A percentile compares a stretch with the other conserved stretches of the same genome.
Evolutionary conservation across 257 asterid species (phyloP).

Genomic region (Misopates orontium): DNA sequence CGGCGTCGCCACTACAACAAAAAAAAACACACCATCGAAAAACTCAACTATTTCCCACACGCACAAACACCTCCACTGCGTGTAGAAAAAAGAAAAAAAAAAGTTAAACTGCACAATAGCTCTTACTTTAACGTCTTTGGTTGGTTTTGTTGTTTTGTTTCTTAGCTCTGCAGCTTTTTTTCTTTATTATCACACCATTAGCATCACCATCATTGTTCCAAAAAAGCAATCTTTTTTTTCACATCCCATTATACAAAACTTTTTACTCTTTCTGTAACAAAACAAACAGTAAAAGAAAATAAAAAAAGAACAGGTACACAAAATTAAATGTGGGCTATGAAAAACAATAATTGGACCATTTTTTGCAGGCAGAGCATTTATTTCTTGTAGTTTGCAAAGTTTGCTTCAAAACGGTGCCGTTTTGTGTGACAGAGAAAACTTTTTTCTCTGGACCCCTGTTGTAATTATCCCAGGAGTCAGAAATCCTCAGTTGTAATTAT

Average conservation of each 20-base stretch:
- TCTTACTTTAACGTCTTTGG: conserved; percentile 44
- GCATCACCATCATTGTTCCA: conserved; percentile 26
- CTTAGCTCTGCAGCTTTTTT: conserved; percentile 31
- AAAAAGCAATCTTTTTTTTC: conserved; percentile 17
- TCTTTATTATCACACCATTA: no score
- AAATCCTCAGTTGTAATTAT: conserved; percentile 26
- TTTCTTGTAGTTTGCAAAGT: no score
- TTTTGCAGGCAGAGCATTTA: no score
- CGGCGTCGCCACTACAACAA: not conserved
- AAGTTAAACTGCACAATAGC: conserved; percentile 26
- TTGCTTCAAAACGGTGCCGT: no score
- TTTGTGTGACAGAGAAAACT: conserved; percentile 57
- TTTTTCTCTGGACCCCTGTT: conserved; percentile 50
- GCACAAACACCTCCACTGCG: conserved; percentile 29
- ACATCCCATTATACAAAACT: conserved; percentile 25
- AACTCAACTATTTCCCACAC: conserved; percentile 16
- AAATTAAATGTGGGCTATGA: no score
- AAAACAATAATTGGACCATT: no score
- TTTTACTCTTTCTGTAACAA: not conserved
- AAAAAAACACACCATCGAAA: not conserved
- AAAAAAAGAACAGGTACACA: conserved; percentile 25
- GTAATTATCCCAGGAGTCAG: conserved; percentile 39
- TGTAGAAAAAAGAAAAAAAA: conserved; percentile 18
- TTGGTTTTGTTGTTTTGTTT: conserved; percentile 14
- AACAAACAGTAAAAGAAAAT: conserved; percentile 7